Conservation (phyloP, 805 yeast species). For the Millerozyma miso region DNA sequence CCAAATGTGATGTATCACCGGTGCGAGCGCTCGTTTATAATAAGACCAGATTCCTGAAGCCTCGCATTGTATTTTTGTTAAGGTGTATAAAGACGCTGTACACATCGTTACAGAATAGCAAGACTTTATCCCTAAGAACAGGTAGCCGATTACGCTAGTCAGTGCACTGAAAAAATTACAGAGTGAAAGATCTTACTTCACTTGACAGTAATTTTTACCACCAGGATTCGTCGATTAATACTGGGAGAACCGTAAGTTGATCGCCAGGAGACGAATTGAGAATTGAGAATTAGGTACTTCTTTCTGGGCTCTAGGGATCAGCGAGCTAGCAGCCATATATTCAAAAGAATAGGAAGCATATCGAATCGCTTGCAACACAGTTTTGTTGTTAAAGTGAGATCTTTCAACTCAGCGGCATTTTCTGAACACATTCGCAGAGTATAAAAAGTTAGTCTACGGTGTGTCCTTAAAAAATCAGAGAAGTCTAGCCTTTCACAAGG, state of each 20-base stretch:
- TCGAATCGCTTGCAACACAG: too few species aligned
- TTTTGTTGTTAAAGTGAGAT: too few species aligned
- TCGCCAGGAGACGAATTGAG: background rate
- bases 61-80: background rate
- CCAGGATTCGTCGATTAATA: background rate
- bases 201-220: background rate
- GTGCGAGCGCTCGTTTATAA: background rate
- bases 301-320: too few species aligned
- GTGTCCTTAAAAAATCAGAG: too few species aligned
- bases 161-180: background rate
- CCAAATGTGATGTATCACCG: background rate
- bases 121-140: background rate
- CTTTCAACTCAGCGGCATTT: too few species aligned
- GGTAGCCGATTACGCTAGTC: background rate
- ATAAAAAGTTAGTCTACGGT: too few species aligned
- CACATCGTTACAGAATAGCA: background rate
- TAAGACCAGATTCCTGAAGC: background rate
- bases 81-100: background rate
- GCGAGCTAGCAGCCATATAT: too few species aligned
- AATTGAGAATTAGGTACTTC: too few species aligned
- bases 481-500: too few species aligned
- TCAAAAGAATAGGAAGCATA: too few species aligned
- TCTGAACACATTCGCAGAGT: too few species aligned
- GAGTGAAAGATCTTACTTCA: background rate
- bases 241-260: background rate